These are phyloP conservation scores for Jacaranda copaia DNA, from an alignment of 257 asterid species.

Conservation along the genomic window DNA sequence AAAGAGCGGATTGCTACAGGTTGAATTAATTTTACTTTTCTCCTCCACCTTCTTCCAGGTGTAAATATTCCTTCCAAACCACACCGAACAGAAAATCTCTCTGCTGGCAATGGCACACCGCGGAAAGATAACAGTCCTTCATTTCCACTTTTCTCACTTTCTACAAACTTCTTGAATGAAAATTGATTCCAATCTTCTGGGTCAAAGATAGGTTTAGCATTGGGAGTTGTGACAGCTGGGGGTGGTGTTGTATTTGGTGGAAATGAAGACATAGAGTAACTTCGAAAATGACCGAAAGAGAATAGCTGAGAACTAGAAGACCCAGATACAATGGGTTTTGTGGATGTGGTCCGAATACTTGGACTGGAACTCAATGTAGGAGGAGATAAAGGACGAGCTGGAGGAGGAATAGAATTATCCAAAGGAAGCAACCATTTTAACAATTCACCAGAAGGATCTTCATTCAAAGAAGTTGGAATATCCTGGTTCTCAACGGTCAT, in stretches of 20 bases:
- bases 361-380: conserved; percentile 72
- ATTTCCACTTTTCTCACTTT: conserved; percentile 59
- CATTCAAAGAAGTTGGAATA: conserved; percentile 47
- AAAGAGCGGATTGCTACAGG: conserved; percentile 82
- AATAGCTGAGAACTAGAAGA: conserved; percentile 89
- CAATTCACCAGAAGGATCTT: conserved; percentile 81
- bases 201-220: conserved; percentile 59
- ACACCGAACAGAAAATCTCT: conserved; percentile 93
- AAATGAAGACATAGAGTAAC: conserved; percentile 96
- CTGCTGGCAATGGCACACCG: conserved; percentile 91
- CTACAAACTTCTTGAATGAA: conserved; percentile 67
- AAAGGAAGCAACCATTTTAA: conserved; percentile 95
- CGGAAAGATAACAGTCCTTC: conserved; percentile 89
- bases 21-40: conserved; percentile 89
- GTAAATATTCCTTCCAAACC: conserved; percentile 96
- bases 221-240: conserved; percentile 58
- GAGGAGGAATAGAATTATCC: conserved; percentile 82
- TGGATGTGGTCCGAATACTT: conserved; percentile 73
- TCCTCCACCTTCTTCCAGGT: conserved; percentile 98
- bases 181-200: conserved; percentile 84
- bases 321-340: conserved; percentile 62
- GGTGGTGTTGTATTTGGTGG: conserved; percentile 74
- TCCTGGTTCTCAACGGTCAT: conserved; percentile 53
- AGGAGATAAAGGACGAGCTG: conserved; percentile 73
- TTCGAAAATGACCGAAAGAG: conserved; percentile 89